Evolutionary conservation across 805 yeast genomes (phyloP), one percentile per base, ranked within the genome.

Genomic region (Kazachstania psychrophila): DNA sequence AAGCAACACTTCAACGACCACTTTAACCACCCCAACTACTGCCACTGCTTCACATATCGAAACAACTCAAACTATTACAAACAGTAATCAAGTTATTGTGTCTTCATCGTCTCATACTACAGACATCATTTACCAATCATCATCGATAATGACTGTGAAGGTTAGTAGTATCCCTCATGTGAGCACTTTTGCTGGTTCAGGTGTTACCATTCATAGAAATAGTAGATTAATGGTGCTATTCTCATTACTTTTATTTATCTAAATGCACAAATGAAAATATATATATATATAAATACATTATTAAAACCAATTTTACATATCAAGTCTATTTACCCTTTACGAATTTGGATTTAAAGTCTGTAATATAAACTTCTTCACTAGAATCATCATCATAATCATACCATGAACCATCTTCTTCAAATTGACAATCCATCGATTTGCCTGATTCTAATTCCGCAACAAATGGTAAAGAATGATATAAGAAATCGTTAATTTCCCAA

Each of bases 311-410:
- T 10, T 11, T 18, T n/a, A n/a, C n/a, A n/a, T n/a, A n/a, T n/a
- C n/a, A n/a, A n/a, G n/a, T n/a, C 40, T 44, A 51, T 41, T 55
- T 56, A 15, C 57, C 60, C 30, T 54, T 56, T 7, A 66, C 61
- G 29, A 89, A 66, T 8, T 69, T 72, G 80, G 92, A 88, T 30
- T 60, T 53, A n/a, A 77, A 66, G 3, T 84, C 88, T 1, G 82
- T 76, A 12, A 92, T 71, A 16, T 88, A 75, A 14, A 87, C 96
- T 58, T 89, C 96, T 29, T 66, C 73, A 10, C 75, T 73, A 6
- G 81, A 78, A 46, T 77, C 73, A 39, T 92, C 97, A 56, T 92
- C 97, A 54, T 88, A 92, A 51, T 92, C 98, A 54, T 79, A 92
- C 88, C 95, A 88, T 54, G 92, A 97, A 36, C 74, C 77, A 18